Evolutionary conservation across 2,329 filamentous ascomycete genomes (phyloP).

Genomic region (Clonostachys sp.): DNA sequence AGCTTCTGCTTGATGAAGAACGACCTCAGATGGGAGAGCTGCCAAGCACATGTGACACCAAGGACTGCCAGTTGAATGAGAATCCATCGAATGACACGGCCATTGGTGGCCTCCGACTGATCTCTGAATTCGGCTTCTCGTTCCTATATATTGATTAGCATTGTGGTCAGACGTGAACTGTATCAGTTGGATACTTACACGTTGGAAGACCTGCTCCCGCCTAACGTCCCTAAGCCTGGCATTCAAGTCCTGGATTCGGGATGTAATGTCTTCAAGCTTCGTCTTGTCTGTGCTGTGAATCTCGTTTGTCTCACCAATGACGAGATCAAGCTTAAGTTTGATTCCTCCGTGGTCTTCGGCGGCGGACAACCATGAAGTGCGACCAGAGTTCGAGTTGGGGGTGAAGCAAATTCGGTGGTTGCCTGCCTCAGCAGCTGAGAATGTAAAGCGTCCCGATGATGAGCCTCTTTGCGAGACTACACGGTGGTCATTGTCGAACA

Average conservation of each 20-base stretch:
- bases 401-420: conserved; percentile 96
- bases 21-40: conserved; percentile 86
- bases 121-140: conserved; percentile 97
- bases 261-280: conserved; percentile 86
- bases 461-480: conserved; percentile 83
- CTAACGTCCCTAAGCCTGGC: conserved; percentile 81
- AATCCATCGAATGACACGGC: conserved; percentile 90
- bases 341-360: conserved; percentile 68
- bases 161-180: neutral
- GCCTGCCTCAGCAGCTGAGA: conserved; percentile 89
- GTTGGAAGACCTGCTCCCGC: conserved; percentile 93
- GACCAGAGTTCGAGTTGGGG: conserved; percentile 68
- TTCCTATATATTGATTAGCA: conserved; percentile 52
- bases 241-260: conserved; percentile 87
- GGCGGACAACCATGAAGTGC: conserved; percentile 67
- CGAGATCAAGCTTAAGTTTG: conserved; percentile 81
- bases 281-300: conserved; percentile 92
- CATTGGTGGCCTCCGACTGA: conserved; percentile 91
- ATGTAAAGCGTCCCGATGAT: conserved; percentile 81
- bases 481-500: conserved; percentile 96
- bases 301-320: conserved; percentile 88
- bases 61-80: conserved; percentile 83
- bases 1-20: conserved; percentile 99
- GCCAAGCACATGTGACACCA: conserved; percentile 89
- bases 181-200: conserved; percentile 48